A percentile compares a stretch with the other conserved stretches of the same genome.
Conservation (phyloP, 1,284 basidiomycete species). For the Coniophora puteana region DNA sequence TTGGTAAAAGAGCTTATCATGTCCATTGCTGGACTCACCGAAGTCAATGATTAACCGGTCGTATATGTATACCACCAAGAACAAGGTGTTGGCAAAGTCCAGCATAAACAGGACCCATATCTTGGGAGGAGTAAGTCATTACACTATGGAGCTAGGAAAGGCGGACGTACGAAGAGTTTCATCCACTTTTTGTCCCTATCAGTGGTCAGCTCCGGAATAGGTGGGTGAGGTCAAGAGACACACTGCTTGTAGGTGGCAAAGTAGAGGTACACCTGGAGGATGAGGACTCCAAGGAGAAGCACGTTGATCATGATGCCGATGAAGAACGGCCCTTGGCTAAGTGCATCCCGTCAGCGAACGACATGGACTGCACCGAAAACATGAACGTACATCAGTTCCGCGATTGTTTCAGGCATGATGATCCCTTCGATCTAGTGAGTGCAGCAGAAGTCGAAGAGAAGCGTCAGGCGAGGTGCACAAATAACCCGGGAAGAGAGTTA, state of each 20-base stretch:
- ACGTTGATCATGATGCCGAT: conserved; percentile 23
- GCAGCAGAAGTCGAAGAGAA: too few relatives aligned
- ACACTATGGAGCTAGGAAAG: too few relatives aligned
- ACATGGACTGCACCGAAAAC: too few relatives aligned
- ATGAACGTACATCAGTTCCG: too few relatives aligned
- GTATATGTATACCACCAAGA: conserved; percentile 28
- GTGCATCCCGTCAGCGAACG: too few relatives aligned
- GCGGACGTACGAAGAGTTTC: conserved; percentile 17
- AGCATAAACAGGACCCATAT: conserved; percentile 21
- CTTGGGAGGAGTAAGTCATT: not conserved
- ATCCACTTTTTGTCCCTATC: conserved; percentile 18
- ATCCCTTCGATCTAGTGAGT: too few relatives aligned
- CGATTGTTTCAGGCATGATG: too few relatives aligned
- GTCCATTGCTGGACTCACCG: conserved; percentile 10
- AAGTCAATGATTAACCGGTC: conserved; percentile 24
- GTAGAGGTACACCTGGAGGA: conserved; percentile 34
- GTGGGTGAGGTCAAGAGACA: conserved; percentile 1
- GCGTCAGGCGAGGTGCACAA: too few relatives aligned
- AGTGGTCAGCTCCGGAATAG: conserved; percentile 1
- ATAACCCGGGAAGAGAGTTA: too few relatives aligned
- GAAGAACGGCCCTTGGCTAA: conserved; percentile 2
- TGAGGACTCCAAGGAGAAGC: conserved; percentile 36
- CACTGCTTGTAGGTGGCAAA: conserved; percentile 29
- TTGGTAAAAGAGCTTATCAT: not conserved
- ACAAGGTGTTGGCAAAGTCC: conserved; percentile 28